A percentile compares a stretch with the other conserved stretches of the same genome.
Conservation (phyloP, 192 early-diverging fungal genomes). For the Rhizoclosmatium sp. region DNA sequence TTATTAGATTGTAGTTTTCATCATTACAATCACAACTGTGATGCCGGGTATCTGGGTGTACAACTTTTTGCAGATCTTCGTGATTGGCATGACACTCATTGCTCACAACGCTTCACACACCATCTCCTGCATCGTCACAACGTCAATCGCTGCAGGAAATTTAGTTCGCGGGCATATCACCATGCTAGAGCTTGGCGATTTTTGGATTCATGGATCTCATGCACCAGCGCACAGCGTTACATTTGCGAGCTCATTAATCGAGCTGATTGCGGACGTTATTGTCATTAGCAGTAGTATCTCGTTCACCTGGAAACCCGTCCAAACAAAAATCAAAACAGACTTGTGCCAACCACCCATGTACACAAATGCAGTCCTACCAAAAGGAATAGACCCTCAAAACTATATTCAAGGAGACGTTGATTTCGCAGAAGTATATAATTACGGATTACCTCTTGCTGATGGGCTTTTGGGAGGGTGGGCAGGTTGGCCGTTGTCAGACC, state of each 20-base stretch:
- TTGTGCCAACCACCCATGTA: constrained; percentile 9
- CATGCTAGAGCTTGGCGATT: constrained; percentile 11
- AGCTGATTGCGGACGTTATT: constrained; percentile 16
- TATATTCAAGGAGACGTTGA: constrained; percentile 22
- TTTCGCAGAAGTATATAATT: constrained; percentile 27
- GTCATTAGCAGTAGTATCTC: constrained; percentile 15
- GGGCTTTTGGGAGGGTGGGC: constrained; percentile 30
- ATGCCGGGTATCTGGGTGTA: constrained; percentile 34
- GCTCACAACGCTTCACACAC: constrained; percentile 3
- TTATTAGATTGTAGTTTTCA: neutral
- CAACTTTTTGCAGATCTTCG: constrained; percentile 33
- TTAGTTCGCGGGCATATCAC: constrained; percentile 17
- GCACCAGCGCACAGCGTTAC: constrained; percentile 8
- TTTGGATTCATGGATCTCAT: constrained; percentile 7
- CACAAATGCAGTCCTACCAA: neutral
- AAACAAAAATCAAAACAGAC: neutral
- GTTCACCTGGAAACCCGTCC: constrained; percentile 1
- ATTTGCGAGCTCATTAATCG: constrained; percentile 8
- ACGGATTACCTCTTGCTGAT: constrained; percentile 25
- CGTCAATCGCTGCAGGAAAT: constrained; percentile 8
- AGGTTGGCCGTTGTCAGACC: constrained; percentile 19
- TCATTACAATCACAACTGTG: constrained; percentile 4
- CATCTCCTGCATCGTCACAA: neutral
- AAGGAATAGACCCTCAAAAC: constrained; percentile 1
- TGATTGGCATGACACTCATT: constrained; percentile 9